phyloP scores from a whole-genome alignment of 805 yeast species.

The Candida pseudofarinosa region DNA sequence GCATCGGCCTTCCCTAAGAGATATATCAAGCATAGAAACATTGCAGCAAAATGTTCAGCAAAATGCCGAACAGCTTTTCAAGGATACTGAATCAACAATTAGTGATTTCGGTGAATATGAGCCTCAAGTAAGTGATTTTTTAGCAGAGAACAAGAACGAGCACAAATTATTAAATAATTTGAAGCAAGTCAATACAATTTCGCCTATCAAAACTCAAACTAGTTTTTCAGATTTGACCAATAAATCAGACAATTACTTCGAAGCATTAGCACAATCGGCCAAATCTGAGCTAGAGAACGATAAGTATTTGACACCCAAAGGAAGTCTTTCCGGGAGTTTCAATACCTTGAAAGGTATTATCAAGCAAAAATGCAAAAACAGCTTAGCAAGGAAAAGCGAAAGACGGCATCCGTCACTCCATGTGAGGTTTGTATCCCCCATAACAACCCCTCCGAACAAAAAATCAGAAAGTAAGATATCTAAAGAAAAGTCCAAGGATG shows the following conservation, averaged over 20 bases:
- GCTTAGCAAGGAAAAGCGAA: not conserved
- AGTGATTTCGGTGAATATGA: not conserved
- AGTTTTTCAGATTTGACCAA: not conserved
- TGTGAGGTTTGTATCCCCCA: constrained; percentile 3
- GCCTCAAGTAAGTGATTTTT: not conserved
- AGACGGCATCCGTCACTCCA: not conserved
- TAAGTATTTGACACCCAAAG: not conserved
- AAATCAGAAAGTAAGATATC: not conserved
- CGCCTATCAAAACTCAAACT: not conserved
- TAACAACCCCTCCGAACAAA: not conserved
- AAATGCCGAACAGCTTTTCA: not conserved
- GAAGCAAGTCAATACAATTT: not conserved
- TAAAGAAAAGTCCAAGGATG: not conserved
- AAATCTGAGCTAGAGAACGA: not conserved
- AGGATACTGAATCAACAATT: not conserved
- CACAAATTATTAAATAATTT: too few relatives aligned
- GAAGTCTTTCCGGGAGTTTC: constrained; percentile 3
- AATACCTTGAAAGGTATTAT: constrained; percentile 2
- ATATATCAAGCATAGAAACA: constrained; percentile 19
- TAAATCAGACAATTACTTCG: not conserved
- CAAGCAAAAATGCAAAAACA: constrained; percentile 6
- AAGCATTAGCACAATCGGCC: not conserved
- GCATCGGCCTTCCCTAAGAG: constrained; percentile 18
- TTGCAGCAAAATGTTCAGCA: constrained; percentile 2
- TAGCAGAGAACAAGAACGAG: not conserved